These are phyloP conservation scores for Erucastrum elatum DNA, from an alignment of 345 rosid genomes.

Conservation along the genomic window DNA sequence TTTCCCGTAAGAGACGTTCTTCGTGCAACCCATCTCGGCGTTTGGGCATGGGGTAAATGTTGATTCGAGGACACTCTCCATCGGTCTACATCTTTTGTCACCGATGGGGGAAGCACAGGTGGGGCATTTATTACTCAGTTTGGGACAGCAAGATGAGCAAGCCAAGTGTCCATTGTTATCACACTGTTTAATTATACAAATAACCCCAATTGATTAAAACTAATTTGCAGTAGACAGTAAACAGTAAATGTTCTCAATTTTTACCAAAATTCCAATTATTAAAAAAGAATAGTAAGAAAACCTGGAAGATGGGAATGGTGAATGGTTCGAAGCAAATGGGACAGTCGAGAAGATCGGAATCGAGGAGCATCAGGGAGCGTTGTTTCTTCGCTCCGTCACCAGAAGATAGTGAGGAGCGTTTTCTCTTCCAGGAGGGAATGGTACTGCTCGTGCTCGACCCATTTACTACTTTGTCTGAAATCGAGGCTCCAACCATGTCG, in stretches of 20 bases:
- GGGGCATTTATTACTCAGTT: too few species aligned
- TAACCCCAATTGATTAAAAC: too few species aligned
- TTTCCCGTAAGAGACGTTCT: conserved; percentile 30
- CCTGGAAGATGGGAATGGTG: not conserved
- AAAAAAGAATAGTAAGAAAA: not conserved
- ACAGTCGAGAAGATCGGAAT: not conserved
- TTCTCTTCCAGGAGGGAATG: not conserved
- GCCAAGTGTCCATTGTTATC: too few species aligned
- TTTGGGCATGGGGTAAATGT: not conserved
- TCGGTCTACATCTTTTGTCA: too few species aligned
- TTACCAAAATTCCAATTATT: too few species aligned
- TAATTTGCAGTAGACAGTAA: too few species aligned
- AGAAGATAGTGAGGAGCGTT: not conserved
- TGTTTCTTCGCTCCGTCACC: not conserved
- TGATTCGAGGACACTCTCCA: too few species aligned
- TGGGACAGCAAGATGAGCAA: too few species aligned
- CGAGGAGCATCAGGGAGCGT: not conserved
- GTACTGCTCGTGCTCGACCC: not conserved
- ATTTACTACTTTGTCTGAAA: not conserved
- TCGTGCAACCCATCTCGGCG: conserved; percentile 43
- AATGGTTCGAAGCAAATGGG: not conserved
- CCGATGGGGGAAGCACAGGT: too few species aligned
- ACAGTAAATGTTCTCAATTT: too few species aligned
- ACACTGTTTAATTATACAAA: too few species aligned
- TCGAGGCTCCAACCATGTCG: not conserved